These are phyloP conservation scores for Gnetum montanum DNA, from an alignment of 75 land plant species.

Conservation along the genomic window DNA sequence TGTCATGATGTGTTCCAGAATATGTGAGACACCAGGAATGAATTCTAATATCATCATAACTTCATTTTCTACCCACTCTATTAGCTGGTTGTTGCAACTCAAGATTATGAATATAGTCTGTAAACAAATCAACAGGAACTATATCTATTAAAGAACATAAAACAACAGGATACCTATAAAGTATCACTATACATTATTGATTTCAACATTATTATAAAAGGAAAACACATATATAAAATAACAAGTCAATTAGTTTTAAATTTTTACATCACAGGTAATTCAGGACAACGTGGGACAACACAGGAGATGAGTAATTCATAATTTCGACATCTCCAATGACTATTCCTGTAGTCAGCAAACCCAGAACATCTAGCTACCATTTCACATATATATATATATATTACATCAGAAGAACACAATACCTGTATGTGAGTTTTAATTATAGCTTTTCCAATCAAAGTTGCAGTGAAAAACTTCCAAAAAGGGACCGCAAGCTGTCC, in stretches of 20 bases:
- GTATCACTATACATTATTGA: background rate
- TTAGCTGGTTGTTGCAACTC: constrained; percentile 76
- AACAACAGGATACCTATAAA: background rate
- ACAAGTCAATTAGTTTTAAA: background rate
- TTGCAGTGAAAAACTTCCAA: constrained; percentile 89
- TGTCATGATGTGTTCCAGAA: constrained; percentile 33
- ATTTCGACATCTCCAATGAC: background rate
- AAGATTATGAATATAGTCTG: constrained; percentile 73
- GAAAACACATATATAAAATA: background rate
- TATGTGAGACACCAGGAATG: constrained; percentile 49
- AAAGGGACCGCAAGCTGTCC: constrained; percentile 90
- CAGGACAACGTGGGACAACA: background rate
- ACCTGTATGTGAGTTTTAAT: constrained; percentile 97
- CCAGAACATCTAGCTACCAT: too few relatives aligned
- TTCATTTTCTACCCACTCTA: constrained; percentile 61
- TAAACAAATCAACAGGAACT: constrained; percentile 6
- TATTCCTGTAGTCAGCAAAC: too few relatives aligned
- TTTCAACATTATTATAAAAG: background rate
- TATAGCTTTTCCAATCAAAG: constrained; percentile 81
- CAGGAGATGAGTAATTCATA: background rate
- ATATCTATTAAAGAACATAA: background rate
- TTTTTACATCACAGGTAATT: background rate
- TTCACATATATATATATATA: too few relatives aligned
- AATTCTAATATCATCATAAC: constrained; percentile 43
- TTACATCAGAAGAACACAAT: too few relatives aligned